These are phyloP conservation scores for Eutrema heterophyllum DNA, from an alignment of 345 rosid genomes.

Conservation along the genomic window DNA sequence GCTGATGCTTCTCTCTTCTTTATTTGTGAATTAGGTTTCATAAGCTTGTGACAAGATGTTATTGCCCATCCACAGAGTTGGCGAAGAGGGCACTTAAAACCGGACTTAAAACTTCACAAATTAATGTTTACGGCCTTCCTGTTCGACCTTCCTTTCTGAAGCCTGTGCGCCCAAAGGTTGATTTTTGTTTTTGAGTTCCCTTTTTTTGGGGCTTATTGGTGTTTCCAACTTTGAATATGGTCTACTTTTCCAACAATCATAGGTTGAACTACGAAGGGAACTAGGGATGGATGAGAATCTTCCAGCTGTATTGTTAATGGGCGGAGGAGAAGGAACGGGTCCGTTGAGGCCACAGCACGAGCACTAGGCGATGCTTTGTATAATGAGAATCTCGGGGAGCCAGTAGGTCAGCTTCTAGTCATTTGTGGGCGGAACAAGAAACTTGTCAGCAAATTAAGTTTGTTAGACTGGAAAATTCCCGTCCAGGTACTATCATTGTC, in stretches of 20 bases:
- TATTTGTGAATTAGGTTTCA: constrained; percentile 67
- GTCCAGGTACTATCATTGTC: constrained; percentile 53
- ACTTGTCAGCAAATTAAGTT: constrained; percentile 56
- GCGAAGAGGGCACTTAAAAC: constrained; percentile 83
- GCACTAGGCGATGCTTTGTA: constrained; percentile 83
- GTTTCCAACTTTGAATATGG: not conserved
- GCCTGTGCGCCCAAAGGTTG: constrained; percentile 85
- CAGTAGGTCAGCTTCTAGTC: constrained; percentile 79
- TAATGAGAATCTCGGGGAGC: constrained; percentile 64
- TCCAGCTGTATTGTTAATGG: constrained; percentile 95
- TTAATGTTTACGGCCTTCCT: constrained; percentile 96
- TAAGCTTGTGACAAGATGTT: constrained; percentile 98
- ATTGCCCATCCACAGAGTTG: constrained; percentile 89
- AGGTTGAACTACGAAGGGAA: constrained; percentile 73
- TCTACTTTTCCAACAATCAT: not conserved
- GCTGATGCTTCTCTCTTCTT: not conserved
- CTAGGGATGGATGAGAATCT: constrained; percentile 90
- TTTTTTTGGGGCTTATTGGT: not conserved
- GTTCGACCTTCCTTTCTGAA: constrained; percentile 95
- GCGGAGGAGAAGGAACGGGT: constrained; percentile 99
- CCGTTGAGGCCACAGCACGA: constrained; percentile 91
- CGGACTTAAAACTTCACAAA: constrained; percentile 72
- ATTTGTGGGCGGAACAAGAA: constrained; percentile 91
- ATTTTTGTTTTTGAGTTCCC: not conserved
- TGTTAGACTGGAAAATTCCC: constrained; percentile 80